Evolutionary conservation across 1,284 basidiomycete species (phyloP), one percentile per base, ranked within the genome.

Genomic region (Athelia sp.): DNA sequence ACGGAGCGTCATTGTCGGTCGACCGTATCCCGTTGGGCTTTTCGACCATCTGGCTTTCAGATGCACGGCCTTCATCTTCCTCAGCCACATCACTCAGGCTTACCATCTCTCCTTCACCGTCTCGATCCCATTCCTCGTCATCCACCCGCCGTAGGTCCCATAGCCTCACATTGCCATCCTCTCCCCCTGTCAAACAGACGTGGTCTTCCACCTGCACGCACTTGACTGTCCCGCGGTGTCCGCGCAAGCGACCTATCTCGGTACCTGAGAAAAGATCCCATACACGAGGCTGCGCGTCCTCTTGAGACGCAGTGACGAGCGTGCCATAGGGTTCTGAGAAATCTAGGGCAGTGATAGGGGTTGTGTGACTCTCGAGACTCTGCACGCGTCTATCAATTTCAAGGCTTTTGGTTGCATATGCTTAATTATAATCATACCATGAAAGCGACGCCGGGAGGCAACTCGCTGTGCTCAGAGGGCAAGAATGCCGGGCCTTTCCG

Each of bases 271-370:
- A 78, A 44, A 95, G 70, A 66, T 95, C 92, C 93, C 92, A 96
- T n/a, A 95, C 82, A 3, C 85, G 80, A 4, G 86, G 86, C 53
- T 88, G 82, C 19, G 79, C 65, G 52, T 89, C 87, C 49, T 90
- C 87, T 57, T 90, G 82, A 0, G 90, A 86, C 1, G 93, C 87
- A 43, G 84, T 92, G 46, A 99, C 93, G 24, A 98, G 80, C 11
- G 87, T 90, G 31, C 94, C 96, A 60, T 99, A 99, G 10, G 96
- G 96, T 63, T 98, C 94, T 18, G 93, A 93, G 63, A 98, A 93
- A 70, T 99, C 96, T 32, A 99, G 79, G 1, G 93, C 86, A 0
- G 86, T 86, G 60, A 99, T 85, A 1, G 93, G 88, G 0, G 83
- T 83, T 1, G 81, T 73, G 61, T 98, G 94, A 31, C 81, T 83